Base-by-base conservation (phyloP, 441 rosid species). In the Croton laevigatus region DNA sequence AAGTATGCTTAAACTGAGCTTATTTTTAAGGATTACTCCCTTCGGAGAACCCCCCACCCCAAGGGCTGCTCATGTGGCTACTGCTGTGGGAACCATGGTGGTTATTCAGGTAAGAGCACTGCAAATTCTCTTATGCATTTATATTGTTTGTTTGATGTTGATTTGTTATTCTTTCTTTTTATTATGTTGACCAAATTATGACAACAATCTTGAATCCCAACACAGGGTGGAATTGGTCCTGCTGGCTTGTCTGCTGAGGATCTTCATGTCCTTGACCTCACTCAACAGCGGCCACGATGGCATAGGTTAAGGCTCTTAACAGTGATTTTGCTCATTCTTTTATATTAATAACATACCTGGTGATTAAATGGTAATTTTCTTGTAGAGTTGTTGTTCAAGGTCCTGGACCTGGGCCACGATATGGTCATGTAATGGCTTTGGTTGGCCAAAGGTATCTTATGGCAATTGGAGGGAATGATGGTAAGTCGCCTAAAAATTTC, bases 361-460 rank as follows among this genome's bases (percentile, higher is more conserved):
- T 48, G 70, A 68, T 76, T 73, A 44, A 79, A 27, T 65, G 62
- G 37, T 79, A 53, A 61, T 81, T 76, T 69, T 78, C 64, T 49
- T 82, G 44, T 74, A 96, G 98, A 83, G 99, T 96, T 73, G 98
- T 91, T 81, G 98, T 94, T 79, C 98, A 91, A 77, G 98, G 98
- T 62, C 99, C 97, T 76, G 99, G 99, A 66, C 99, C 99, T 42
- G 99, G 99, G 69, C 97, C 99, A 5, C 93, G 99, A 71, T 96
- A 96, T 87, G 99, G 99, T 59, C 99, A 96, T 84, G 99, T 93
- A 62, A 96, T 96, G 99, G 99, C 99, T 72, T 86, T 96, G 83
- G 99, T 96, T 77, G 99, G 99, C 70, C 99, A 96, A 70, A 83
- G 99, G 81, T 96, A 93, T 87, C 96, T 96, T 68, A 84, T 89